phyloP scores from a whole-genome alignment of 331 rosid genomes.

The Malus hybrid region DNA sequence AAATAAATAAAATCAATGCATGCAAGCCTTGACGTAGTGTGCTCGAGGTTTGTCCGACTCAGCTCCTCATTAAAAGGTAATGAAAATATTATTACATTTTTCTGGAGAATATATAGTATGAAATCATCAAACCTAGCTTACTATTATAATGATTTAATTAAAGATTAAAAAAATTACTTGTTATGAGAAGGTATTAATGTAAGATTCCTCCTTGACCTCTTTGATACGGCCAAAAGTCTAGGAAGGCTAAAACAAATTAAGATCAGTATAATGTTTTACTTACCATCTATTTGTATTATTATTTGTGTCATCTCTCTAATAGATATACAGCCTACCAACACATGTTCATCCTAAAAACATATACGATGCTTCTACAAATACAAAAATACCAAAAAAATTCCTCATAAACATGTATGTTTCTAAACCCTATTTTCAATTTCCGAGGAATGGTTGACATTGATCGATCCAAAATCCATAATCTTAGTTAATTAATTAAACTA shows the following conservation, averaged over 20 bases:
- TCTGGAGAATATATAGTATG: no score
- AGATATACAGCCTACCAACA: no score
- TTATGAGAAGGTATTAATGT: slow-evolving; percentile 16
- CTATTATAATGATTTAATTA: no score
- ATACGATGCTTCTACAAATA: slow-evolving; percentile 35
- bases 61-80: neutral
- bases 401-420: slow-evolving; percentile 20
- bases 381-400: slow-evolving; percentile 18
- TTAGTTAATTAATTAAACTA: slow-evolving; percentile 4
- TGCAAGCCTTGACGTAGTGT: neutral
- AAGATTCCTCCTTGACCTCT: slow-evolving; percentile 37
- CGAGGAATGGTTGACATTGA: slow-evolving; percentile 36
- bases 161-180: neutral
- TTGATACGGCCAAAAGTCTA: slow-evolving; percentile 16
- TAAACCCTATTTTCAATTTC: slow-evolving; percentile 23
- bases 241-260: slow-evolving; percentile 6
- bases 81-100: no score
- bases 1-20: neutral
- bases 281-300: no score
- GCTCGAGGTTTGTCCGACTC: neutral
- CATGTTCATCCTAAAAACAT: no score
- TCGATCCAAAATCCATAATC: slow-evolving; percentile 5
- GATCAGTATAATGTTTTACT: slow-evolving; percentile 7
- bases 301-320: no score
- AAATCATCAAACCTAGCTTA: no score